These are phyloP conservation scores for Chondrostereum purpureum DNA, from an alignment of 1,284 basidiomycete genomes.

Conservation along the genomic window DNA sequence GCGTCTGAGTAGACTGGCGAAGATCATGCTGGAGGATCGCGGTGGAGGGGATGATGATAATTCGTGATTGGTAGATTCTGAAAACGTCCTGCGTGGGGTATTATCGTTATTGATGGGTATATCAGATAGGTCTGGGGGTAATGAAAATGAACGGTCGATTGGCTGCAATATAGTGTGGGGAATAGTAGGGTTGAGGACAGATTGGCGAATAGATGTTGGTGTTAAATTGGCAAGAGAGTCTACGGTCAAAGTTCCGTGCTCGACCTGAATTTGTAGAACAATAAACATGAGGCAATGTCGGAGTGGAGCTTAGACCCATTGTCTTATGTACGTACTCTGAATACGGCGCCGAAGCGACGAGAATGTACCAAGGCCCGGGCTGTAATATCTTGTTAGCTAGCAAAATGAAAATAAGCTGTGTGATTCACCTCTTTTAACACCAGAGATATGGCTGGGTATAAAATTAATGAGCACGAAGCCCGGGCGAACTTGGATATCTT, in stretches of 20 bases:
- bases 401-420: constrained; percentile 7
- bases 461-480: constrained; percentile 36
- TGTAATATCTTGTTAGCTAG: too few species aligned
- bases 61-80: constrained; percentile 24
- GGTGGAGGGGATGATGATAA: constrained; percentile 14
- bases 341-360: constrained; percentile 33
- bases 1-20: constrained; percentile 31
- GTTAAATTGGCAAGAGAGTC: constrained; percentile 36
- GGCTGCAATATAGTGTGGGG: constrained; percentile 21
- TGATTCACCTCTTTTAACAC: constrained; percentile 29
- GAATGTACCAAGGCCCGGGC: constrained; percentile 40
- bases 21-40: constrained; percentile 24
- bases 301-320: constrained; percentile 11
- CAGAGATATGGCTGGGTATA: constrained; percentile 32
- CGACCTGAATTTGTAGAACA: constrained; percentile 23
- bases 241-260: constrained; percentile 36
- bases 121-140: constrained; percentile 9
- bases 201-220: constrained; percentile 27
- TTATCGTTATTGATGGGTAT: constrained; percentile 8
- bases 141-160: constrained; percentile 19
- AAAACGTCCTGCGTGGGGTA: constrained; percentile 23
- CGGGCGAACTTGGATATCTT: constrained; percentile 26
- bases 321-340: too few species aligned
- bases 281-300: constrained; percentile 26
- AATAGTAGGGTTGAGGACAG: constrained; percentile 27